A percentile compares a stretch with the other conserved stretches of the same genome.
Evolutionary conservation across 2,329 filamentous ascomycete species (phyloP).

Genomic region (Penicillium hesseltinei): DNA sequence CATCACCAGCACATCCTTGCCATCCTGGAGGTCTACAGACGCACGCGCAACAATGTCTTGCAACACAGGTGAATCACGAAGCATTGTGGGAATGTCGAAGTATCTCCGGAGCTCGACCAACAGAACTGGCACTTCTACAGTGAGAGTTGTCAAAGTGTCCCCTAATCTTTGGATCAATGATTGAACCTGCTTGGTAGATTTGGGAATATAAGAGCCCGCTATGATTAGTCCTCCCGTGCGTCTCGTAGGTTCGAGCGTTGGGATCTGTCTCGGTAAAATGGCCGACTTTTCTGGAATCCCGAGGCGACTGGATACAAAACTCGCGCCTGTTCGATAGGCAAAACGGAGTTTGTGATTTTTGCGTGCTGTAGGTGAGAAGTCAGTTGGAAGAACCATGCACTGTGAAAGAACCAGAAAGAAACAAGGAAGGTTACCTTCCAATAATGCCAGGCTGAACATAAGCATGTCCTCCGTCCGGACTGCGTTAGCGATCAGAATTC

Average conservation of each 20-base stretch:
- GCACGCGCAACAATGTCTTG: neutral
- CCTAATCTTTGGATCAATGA: neutral
- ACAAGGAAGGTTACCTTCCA: neutral
- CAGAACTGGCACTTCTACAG: neutral
- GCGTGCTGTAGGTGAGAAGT: neutral
- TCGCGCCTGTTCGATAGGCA: neutral
- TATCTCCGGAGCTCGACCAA: neutral
- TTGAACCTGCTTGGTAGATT: neutral
- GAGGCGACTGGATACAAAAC: neutral
- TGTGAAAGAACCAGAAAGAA: neutral
- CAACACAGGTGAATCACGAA: neutral
- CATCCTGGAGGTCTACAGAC: neutral
- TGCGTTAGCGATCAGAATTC: neutral
- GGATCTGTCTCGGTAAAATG: neutral
- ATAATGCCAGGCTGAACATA: neutral
- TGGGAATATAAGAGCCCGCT: neutral
- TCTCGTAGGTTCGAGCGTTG: neutral
- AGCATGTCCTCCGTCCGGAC: neutral
- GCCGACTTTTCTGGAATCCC: neutral
- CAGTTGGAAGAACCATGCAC: neutral
- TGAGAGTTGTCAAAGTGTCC: neutral
- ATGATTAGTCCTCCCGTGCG: neutral
- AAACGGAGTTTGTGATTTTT: neutral
- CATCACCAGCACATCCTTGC: neutral
- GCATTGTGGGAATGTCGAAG: neutral